These are phyloP conservation scores for Alternaria gansuensis DNA, from an alignment of 2,329 filamentous ascomycete genomes.

Conservation along the genomic window DNA sequence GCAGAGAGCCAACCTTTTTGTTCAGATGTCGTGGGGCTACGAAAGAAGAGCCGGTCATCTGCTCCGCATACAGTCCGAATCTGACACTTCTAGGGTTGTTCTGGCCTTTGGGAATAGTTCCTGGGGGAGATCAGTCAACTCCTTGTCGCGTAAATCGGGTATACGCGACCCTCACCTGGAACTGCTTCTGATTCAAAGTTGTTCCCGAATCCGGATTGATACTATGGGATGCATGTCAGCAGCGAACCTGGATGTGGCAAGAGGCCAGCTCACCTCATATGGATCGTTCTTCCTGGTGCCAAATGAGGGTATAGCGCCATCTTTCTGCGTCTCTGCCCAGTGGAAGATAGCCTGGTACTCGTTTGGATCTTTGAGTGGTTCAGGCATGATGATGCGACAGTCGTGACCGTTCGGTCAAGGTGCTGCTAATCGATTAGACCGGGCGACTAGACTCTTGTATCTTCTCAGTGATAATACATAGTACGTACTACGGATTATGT, in stretches of 20 bases:
- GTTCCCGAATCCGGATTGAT: constrained; percentile 67
- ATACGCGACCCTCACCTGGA: constrained; percentile 41
- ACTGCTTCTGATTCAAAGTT: constrained; percentile 59
- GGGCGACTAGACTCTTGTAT: neutral
- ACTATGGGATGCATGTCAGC: constrained; percentile 47
- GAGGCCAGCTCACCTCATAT: constrained; percentile 55
- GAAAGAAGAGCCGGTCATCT: constrained; percentile 50
- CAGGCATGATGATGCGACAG: constrained; percentile 32
- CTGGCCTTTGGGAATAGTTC: constrained; percentile 58
- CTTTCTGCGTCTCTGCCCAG: constrained; percentile 69
- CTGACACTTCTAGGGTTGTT: constrained; percentile 53
- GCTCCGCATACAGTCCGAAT: constrained; percentile 51
- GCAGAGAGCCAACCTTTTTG: constrained; percentile 37
- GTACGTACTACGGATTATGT: neutral
- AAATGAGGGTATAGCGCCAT: constrained; percentile 65
- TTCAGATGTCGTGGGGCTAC: constrained; percentile 50
- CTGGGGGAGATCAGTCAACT: constrained; percentile 31
- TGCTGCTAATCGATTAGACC: constrained; percentile 5
- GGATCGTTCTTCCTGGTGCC: constrained; percentile 63
- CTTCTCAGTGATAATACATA: neutral
- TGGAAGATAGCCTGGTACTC: constrained; percentile 53
- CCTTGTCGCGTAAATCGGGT: constrained; percentile 6
- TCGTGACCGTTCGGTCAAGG: neutral
- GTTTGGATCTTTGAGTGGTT: constrained; percentile 47
- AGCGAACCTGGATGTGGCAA: neutral